Base-by-base conservation (phyloP, 2,329 filamentous ascomycete genomes). In the Venturia carpophila region DNA sequence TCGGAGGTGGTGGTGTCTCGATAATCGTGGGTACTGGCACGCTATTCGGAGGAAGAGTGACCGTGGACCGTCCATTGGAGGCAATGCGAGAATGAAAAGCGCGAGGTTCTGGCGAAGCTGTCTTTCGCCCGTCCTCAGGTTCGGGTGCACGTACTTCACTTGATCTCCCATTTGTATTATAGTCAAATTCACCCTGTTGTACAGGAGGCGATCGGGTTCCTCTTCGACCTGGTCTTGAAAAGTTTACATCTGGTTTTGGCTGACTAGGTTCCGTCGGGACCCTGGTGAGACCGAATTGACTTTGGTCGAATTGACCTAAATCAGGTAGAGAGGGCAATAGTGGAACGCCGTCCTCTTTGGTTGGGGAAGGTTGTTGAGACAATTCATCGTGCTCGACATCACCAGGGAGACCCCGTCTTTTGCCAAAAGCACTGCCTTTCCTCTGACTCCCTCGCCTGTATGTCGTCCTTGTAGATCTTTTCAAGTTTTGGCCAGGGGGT, bases 381-480 rank as follows among this genome's bases (percentile, higher is more conserved):
- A 81, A 79, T 21, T 66, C 60, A 58, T 63, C 64, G 41, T 61
- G 27, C 37, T 64, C 63, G 21, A 43, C 15, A 27, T 49, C 52
- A 24, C 52, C 60, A 55, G 41, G 58, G 15, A 66, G 41, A 9
- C 60, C 45, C 37, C 47, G 39, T 49, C 60, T 15, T 43, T 52
- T 88, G 0, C 89, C 86, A 3, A 86, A 80, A 64, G 89, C 84
- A 67, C 94, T 89, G 30, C 90, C 89, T 69, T 87, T 90, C 62
- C 89, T 87, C 68, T 96, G 75, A 77, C 92, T 97, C 42, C 92
- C 92, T 66, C 90, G 91, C 71, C 92, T 83, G 75, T 97, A 97
- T 34, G 90, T 93, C 5, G 94, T 99, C 64, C 91, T 85, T 24
- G 92, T 99, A 15, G 94, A 97, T 67, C 94, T 85, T 70, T 94